Evolutionary conservation across 1,284 basidiomycete species (phyloP).

Genomic region (Lentinus polychrous): DNA sequence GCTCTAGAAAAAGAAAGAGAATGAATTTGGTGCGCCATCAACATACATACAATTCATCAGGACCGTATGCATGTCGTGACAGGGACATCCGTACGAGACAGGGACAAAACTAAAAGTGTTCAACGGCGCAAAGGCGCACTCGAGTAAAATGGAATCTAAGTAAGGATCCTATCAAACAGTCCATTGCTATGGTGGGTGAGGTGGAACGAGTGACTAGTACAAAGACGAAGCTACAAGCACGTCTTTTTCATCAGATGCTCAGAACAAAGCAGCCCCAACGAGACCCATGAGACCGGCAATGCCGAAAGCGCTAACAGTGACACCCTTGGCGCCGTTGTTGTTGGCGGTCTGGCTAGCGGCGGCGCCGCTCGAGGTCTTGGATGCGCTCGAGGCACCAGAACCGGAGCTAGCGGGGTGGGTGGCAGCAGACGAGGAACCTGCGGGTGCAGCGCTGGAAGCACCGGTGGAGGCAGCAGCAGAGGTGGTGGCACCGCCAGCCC

Average conservation of each 20-base stretch:
- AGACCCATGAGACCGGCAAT: constrained; percentile 41
- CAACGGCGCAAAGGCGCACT: background rate
- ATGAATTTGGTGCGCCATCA: constrained; percentile 1
- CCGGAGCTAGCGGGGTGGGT: constrained; percentile 14
- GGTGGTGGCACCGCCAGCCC: background rate
- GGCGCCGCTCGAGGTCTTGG: constrained; percentile 12
- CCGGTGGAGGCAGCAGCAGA: constrained; percentile 5
- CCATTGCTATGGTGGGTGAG: background rate
- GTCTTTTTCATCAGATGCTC: constrained; percentile 14
- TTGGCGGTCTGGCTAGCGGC: constrained; percentile 14
- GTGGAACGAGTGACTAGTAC: constrained; percentile 7
- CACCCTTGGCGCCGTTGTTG: constrained; percentile 8
- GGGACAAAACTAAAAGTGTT: background rate
- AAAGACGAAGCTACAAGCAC: constrained; percentile 7
- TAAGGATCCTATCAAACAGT: background rate
- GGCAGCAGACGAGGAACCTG: constrained; percentile 13
- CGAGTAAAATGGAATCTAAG: background rate
- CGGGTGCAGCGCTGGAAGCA: constrained; percentile 14
- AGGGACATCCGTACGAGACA: background rate
- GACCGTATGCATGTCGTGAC: background rate
- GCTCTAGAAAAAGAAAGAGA: background rate
- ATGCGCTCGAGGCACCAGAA: constrained; percentile 6
- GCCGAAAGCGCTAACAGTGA: constrained; percentile 25
- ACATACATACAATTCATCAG: constrained; percentile 4
- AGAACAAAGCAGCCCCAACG: constrained; percentile 41